phyloP scores from a whole-genome alignment of 2,329 filamentous ascomycete genomes.

The Penicillium psychrosexuale region DNA sequence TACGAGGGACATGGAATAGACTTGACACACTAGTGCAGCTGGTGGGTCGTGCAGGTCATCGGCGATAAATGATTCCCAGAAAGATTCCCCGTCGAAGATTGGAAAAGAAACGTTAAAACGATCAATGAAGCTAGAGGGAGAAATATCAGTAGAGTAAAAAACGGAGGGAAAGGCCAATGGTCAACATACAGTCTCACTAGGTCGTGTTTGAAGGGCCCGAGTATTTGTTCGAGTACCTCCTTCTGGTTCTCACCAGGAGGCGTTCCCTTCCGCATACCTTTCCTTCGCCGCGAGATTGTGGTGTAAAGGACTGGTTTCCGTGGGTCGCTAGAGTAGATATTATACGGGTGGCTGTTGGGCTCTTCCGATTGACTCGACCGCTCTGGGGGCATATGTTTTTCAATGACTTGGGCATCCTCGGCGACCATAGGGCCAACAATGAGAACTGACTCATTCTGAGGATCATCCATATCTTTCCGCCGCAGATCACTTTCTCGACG shows the following conservation, averaged over 20 bases:
- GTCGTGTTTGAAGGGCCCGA: slow-evolving; percentile 54
- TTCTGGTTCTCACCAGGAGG: slow-evolving; percentile 50
- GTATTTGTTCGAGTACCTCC: slow-evolving; percentile 57
- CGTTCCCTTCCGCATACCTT: slow-evolving; percentile 45
- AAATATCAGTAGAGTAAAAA: not conserved
- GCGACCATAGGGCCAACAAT: slow-evolving; percentile 60
- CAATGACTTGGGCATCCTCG: slow-evolving; percentile 59
- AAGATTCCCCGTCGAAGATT: slow-evolving; percentile 55
- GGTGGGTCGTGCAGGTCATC: slow-evolving; percentile 51
- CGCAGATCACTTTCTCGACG: slow-evolving; percentile 31
- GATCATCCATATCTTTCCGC: slow-evolving; percentile 35
- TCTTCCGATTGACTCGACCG: slow-evolving; percentile 38
- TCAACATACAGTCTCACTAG: slow-evolving; percentile 51
- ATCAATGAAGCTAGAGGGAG: slow-evolving; percentile 49
- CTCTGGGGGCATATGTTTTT: slow-evolving; percentile 54
- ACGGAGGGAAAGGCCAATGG: not conserved
- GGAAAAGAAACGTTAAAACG: slow-evolving; percentile 61
- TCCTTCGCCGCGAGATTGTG: slow-evolving; percentile 51
- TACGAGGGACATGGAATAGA: slow-evolving; percentile 58
- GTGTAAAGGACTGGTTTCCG: slow-evolving; percentile 48
- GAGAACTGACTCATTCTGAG: slow-evolving; percentile 47
- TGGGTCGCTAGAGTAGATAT: slow-evolving; percentile 50
- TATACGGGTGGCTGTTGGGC: slow-evolving; percentile 47
- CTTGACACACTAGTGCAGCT: slow-evolving; percentile 54
- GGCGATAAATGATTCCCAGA: slow-evolving; percentile 50